Conservation (phyloP, 192 early-diverging fungal genomes). For the Entomortierella lignicola region DNA sequence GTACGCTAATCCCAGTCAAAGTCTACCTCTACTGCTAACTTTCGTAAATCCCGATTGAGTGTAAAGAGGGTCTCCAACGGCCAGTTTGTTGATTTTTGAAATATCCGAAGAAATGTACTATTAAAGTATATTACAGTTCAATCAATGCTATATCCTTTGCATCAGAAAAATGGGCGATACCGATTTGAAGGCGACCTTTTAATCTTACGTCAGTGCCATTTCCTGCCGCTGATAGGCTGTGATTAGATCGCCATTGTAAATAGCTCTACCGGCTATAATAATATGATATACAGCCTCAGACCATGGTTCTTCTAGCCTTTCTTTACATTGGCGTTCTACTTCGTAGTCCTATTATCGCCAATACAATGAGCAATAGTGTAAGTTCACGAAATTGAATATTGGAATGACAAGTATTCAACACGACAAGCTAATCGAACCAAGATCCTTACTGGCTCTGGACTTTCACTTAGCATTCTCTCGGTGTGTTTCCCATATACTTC, state of each 20-base stretch:
- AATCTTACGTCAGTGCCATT: slow-evolving; percentile 57
- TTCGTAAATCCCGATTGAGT: slow-evolving; percentile 68
- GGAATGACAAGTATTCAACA: not conserved
- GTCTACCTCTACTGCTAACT: slow-evolving; percentile 60
- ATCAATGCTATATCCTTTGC: not conserved
- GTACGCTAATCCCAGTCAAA: not conserved
- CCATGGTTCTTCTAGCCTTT: slow-evolving; percentile 56
- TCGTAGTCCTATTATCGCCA: slow-evolving; percentile 5
- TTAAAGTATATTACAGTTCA: not conserved
- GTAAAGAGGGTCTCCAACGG: slow-evolving; percentile 70
- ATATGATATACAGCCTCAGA: slow-evolving; percentile 58
- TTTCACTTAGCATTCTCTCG: slow-evolving; percentile 26
- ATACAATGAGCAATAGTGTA: not conserved
- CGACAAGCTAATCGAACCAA: not conserved
- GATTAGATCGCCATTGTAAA: slow-evolving; percentile 39
- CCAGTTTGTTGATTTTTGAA: slow-evolving; percentile 64
- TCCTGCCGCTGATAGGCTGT: slow-evolving; percentile 61
- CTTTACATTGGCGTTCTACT: slow-evolving; percentile 19
- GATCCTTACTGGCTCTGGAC: slow-evolving; percentile 22
- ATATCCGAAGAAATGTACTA: slow-evolving; percentile 65
- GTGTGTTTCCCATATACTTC: slow-evolving; percentile 27
- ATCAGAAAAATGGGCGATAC: not conserved
- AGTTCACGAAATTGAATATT: not conserved
- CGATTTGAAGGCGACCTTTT: too few species aligned
- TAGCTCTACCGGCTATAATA: slow-evolving; percentile 43